These are phyloP conservation scores for Saussurea involucrata DNA, from an alignment of 129 eudicot genomes.

Conservation along the genomic window DNA sequence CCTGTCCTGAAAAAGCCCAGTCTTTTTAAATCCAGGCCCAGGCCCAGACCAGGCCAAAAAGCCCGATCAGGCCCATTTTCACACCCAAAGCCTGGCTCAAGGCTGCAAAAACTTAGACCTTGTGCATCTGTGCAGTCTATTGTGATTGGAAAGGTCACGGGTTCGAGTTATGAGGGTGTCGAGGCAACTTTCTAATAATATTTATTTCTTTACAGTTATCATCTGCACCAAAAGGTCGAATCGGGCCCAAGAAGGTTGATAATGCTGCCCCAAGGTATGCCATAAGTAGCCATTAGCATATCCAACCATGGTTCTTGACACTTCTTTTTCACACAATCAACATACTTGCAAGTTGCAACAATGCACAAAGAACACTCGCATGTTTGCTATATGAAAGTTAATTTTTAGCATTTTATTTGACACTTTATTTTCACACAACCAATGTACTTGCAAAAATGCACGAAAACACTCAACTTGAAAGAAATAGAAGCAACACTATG, in stretches of 20 bases:
- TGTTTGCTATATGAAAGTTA: not conserved
- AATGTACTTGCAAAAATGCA: not conserved
- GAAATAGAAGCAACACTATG: not conserved
- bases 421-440: not conserved
- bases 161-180: not conserved
- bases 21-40: too few species aligned
- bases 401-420: not conserved
- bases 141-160: not conserved
- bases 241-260: conserved; percentile 74
- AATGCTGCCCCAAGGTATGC: conserved; percentile 62
- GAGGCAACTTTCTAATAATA: conserved; percentile 10
- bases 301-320: not conserved
- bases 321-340: not conserved
- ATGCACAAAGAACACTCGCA: not conserved
- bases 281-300: not conserved
- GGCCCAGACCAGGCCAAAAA: too few species aligned
- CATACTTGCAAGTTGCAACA: not conserved
- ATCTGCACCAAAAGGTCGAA: conserved; percentile 85
- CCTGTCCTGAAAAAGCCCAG: not conserved
- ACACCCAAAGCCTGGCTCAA: not conserved
- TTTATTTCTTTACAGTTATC: conserved; percentile 49
- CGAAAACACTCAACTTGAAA: not conserved
- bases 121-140: not conserved
- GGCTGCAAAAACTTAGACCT: not conserved
- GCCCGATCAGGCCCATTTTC: too few species aligned